Evolutionary conservation across 306 rosid species (phyloP), one percentile per base, ranked within the genome.

Genomic region (Castanea crenata): DNA sequence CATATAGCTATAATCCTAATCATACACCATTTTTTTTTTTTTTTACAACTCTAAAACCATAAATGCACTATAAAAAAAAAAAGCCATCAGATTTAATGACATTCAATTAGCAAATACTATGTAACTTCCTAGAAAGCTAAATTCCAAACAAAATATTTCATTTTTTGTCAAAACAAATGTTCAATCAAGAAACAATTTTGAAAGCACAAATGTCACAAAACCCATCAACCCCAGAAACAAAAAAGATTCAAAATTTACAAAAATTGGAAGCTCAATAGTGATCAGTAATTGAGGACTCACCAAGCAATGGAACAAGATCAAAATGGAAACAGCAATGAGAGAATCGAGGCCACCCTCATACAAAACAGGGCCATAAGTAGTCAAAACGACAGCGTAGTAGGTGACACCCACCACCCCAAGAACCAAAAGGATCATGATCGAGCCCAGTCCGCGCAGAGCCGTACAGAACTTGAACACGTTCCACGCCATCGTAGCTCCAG

Each of bases 401-500:
- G 98, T 96, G 54, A 93, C 98, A 44, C 99, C 97, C 62, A 96
- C 96, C 7, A 96, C 99, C 38, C 99, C 99, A 65, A 96, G 99
- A 67, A 96, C 99, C 83, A 96, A 71, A 11, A 96, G 89, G 74
- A 96, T 93, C 97, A 96, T 96, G 87, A 96, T 94, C 84, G 99
- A 96, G 73, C 99, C 99, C 76, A 96, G 86, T 67, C 98, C 99
- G 74, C 99, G 91, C 27, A 96, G 84, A 81, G 94, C 99, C 56
- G 97, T 91, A 76, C 99, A 96, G 86, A 96, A 96, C 93, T 96
- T 91, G 92, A 96, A 96, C 85, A 96, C 98, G 75, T 96, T 96
- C 99, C 99, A 96, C 65, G 99, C 98, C 98, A 96, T 96, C 59
- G 97, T 84, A 52, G 88, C 92, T 70, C 96, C 99, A 92, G 98